Evolutionary conservation across 164 flowering plant genomes (phyloP).

Genomic region (Vitis cinerea): DNA sequence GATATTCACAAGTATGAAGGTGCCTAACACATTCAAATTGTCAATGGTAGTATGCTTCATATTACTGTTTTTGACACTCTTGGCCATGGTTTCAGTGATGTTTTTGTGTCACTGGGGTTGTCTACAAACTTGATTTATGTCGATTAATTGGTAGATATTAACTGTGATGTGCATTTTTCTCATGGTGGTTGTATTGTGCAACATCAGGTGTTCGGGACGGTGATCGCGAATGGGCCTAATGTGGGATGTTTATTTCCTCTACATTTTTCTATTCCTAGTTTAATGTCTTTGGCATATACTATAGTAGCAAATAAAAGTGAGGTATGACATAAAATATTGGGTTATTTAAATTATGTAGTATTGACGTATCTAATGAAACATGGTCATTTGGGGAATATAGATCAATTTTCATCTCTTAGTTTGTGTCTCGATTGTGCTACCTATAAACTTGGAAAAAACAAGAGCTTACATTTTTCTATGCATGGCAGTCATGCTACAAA

Average conservation of each 20-base stretch:
- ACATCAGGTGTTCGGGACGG: not conserved
- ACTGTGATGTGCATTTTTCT: conserved; percentile 3
- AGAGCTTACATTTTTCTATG: too few species aligned
- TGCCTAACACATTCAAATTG: not conserved
- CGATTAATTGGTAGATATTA: not conserved
- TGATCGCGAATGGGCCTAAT: conserved; percentile 10
- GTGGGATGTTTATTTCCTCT: not conserved
- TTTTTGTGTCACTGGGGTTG: not conserved
- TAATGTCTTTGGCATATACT: not conserved
- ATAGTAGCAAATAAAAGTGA: not conserved
- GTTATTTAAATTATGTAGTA: not conserved
- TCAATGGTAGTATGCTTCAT: not conserved
- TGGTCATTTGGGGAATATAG: not conserved
- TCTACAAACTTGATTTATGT: conserved; percentile 3
- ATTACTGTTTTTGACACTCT: not conserved
- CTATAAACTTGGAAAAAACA: too few species aligned
- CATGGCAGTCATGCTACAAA: too few species aligned
- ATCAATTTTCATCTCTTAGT: not conserved
- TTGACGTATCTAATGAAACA: not conserved
- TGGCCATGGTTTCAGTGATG: not conserved
- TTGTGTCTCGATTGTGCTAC: not conserved
- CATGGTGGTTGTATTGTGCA: conserved; percentile 3
- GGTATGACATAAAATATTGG: not conserved
- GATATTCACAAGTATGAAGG: too few species aligned
- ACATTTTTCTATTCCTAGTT: not conserved